These are phyloP conservation scores for Rhododendron griersonianum DNA, from an alignment of 148 eudicot genomes.

Conservation along the genomic window DNA sequence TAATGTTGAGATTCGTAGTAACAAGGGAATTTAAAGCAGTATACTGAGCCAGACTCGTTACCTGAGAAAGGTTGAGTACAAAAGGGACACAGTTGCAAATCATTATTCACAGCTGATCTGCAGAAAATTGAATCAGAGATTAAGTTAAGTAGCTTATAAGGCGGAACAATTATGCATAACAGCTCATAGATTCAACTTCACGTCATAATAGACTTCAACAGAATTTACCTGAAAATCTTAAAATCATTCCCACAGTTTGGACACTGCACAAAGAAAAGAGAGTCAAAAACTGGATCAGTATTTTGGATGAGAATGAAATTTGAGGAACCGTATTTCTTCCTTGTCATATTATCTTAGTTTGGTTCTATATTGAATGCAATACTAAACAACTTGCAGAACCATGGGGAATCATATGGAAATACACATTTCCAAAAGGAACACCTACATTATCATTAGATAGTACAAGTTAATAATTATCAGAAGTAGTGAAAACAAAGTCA, in stretches of 20 bases:
- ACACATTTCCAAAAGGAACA: background rate
- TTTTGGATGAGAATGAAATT: background rate
- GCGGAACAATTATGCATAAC: background rate
- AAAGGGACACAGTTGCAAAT: slow-evolving; percentile 72
- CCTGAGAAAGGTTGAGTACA: slow-evolving; percentile 95
- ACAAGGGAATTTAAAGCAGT: background rate
- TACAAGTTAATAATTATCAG: background rate
- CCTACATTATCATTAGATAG: background rate
- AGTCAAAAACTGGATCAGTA: slow-evolving; percentile 4
- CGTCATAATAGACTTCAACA: slow-evolving; percentile 5
- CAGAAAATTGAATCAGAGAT: slow-evolving; percentile 13
- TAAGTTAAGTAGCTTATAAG: background rate
- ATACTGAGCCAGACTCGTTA: slow-evolving; percentile 12
- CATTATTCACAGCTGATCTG: slow-evolving; percentile 76
- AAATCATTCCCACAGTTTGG: slow-evolving; percentile 86
- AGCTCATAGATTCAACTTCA: background rate
- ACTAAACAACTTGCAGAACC: background rate
- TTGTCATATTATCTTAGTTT: background rate
- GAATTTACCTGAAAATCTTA: slow-evolving; percentile 77
- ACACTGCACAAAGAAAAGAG: slow-evolving; percentile 54
- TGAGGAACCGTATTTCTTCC: background rate
- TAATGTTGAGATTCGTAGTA: background rate
- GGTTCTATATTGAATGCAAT: background rate
- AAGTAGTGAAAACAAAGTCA: background rate
- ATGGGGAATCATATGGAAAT: background rate